Evolutionary conservation across 1,139 yeast species (phyloP).

Genomic region (Scheffersomyces quercinus): DNA sequence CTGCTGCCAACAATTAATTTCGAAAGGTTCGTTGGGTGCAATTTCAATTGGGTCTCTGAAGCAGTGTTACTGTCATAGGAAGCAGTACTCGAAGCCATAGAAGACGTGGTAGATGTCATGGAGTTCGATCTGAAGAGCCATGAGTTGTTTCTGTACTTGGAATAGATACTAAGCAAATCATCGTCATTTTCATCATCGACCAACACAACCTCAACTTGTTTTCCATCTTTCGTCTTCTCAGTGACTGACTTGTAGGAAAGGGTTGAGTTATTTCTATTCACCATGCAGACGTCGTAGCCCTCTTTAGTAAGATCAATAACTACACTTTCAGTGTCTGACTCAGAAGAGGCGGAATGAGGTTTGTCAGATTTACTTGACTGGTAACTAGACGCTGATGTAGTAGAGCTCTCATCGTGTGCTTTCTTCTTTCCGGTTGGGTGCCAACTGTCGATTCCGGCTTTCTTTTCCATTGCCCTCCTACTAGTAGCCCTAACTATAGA

Average conservation of each 20-base stretch:
- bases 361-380: constrained; percentile 31
- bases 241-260: constrained; percentile 41
- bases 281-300: constrained; percentile 35
- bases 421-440: background rate
- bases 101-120: constrained; percentile 5
- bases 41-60: constrained; percentile 17
- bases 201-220: constrained; percentile 46
- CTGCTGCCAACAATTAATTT: background rate
- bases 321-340: constrained; percentile 39
- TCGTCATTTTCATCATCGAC: constrained; percentile 40
- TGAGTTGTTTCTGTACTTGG: constrained; percentile 37
- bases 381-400: constrained; percentile 27
- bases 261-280: constrained; percentile 36
- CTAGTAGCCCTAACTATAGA: constrained; percentile 2
- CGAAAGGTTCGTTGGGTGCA: constrained; percentile 11
- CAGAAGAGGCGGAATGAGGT: constrained; percentile 16
- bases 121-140: constrained; percentile 29
- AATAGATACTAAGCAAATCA: constrained; percentile 43
- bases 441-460: background rate
- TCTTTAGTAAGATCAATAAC: constrained; percentile 47
- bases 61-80: constrained; percentile 19
- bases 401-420: constrained; percentile 5
- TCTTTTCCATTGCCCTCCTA: background rate
- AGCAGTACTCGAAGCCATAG: constrained; percentile 13
- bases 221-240: constrained; percentile 42